These are phyloP conservation scores for Pseudozyma thailandica DNA, from an alignment of 1,284 basidiomycete genomes.

Conservation along the genomic window DNA sequence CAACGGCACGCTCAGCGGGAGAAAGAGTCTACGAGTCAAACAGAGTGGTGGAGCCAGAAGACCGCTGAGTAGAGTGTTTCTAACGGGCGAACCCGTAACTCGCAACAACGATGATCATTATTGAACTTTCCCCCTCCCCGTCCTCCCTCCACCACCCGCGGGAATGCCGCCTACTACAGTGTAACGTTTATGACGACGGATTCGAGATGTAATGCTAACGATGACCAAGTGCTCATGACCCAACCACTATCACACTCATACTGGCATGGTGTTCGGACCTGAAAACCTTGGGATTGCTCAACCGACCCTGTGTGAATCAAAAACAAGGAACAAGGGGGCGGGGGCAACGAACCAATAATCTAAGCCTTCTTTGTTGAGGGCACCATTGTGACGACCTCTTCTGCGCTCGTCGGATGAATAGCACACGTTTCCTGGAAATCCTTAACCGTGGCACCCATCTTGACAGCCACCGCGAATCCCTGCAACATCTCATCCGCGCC, in stretches of 20 bases:
- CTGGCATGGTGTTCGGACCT: too few species aligned
- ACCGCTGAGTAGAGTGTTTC: slow-evolving; percentile 44
- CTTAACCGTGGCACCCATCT: slow-evolving; percentile 79
- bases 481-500: slow-evolving; percentile 88
- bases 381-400: slow-evolving; percentile 60
- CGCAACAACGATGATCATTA: slow-evolving; percentile 15
- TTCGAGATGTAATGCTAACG: too few species aligned
- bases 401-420: slow-evolving; percentile 65
- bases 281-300: too few species aligned
- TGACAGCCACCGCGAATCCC: slow-evolving; percentile 92
- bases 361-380: slow-evolving; percentile 38
- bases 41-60: slow-evolving; percentile 15
- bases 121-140: too few species aligned
- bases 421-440: slow-evolving; percentile 67
- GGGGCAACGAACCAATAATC: background rate
- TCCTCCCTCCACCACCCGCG: too few species aligned
- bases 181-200: too few species aligned
- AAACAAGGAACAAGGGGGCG: too few species aligned
- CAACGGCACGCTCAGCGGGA: slow-evolving; percentile 42
- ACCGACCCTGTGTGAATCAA: too few species aligned
- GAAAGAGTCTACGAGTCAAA: slow-evolving; percentile 43
- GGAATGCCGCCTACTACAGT: too few species aligned
- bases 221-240: too few species aligned
- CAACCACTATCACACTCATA: too few species aligned
- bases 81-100: slow-evolving; percentile 45